Evolutionary conservation across 2,329 filamentous ascomycete species (phyloP).

Genomic region (Cercospora sesami): DNA sequence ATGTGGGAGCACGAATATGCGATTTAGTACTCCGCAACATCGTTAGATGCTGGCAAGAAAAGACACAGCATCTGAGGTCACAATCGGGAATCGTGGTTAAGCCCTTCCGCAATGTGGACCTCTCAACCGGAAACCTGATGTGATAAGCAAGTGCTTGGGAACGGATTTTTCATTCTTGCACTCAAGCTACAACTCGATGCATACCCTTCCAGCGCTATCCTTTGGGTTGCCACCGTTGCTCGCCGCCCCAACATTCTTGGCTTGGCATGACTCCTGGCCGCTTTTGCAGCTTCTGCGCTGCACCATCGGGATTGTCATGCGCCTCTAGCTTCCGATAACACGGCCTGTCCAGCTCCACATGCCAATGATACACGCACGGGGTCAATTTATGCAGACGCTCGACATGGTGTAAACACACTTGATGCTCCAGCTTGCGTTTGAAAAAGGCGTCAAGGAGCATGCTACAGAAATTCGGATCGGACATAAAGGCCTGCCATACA

Average conservation of each 20-base stretch:
- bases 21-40: not conserved
- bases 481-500: not conserved
- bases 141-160: not conserved
- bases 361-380: slow-evolving; percentile 6
- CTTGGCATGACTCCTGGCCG: not conserved
- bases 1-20: not conserved
- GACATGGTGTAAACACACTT: slow-evolving; percentile 1
- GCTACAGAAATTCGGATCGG: not conserved
- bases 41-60: not conserved
- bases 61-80: not conserved
- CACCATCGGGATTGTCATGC: not conserved
- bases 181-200: not conserved
- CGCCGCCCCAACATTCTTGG: not conserved
- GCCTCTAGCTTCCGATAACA: not conserved
- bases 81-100: not conserved
- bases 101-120: not conserved
- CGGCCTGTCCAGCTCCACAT: not conserved
- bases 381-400: not conserved
- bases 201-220: not conserved
- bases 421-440: slow-evolving; percentile 8
- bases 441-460: slow-evolving; percentile 1
- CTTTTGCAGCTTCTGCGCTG: not conserved
- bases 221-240: not conserved
- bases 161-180: not conserved
- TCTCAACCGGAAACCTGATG: not conserved